These are phyloP conservation scores for Raffaelea deltoideospora DNA, from an alignment of 2,329 filamentous ascomycete genomes.

Conservation along the genomic window DNA sequence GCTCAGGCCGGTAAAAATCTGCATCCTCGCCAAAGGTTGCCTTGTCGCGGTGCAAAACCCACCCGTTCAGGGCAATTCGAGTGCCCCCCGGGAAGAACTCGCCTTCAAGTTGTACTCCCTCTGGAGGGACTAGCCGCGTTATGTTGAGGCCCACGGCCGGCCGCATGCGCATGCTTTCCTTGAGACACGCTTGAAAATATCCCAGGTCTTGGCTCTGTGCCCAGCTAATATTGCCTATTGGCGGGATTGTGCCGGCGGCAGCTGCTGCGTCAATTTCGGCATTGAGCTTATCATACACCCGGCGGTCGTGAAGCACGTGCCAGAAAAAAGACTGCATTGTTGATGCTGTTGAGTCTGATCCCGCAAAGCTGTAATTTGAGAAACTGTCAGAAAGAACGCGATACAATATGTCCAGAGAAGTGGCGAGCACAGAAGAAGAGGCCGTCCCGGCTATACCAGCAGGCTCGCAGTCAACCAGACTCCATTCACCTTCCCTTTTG, in stretches of 20 bases:
- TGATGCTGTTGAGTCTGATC: constrained; percentile 45
- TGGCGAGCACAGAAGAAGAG: no score
- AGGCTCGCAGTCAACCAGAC: no score
- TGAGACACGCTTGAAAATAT: constrained; percentile 42
- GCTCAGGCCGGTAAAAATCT: constrained; percentile 35
- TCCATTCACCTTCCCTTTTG: no score
- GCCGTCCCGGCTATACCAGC: no score
- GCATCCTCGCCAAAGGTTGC: constrained; percentile 34
- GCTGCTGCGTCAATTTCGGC: constrained; percentile 30
- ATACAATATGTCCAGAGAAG: no score
- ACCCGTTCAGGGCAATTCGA: constrained; percentile 36
- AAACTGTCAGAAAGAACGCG: no score
- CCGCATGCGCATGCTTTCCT: constrained; percentile 39
- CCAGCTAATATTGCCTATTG: constrained; percentile 30
- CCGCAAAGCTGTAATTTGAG: constrained; percentile 30
- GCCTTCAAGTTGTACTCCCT: constrained; percentile 36
- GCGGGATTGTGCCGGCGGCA: constrained; percentile 16
- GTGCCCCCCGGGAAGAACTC: constrained; percentile 35
- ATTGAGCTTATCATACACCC: constrained; percentile 23
- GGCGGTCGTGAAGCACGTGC: constrained; percentile 27
- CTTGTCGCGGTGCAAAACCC: constrained; percentile 34
- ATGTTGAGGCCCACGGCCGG: constrained; percentile 41
- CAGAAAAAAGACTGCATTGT: constrained; percentile 43
- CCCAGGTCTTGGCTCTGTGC: constrained; percentile 29
- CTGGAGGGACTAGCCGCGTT: constrained; percentile 31